phyloP scores from a whole-genome alignment of 1,284 basidiomycete species.

The Tausonia pullulans region DNA sequence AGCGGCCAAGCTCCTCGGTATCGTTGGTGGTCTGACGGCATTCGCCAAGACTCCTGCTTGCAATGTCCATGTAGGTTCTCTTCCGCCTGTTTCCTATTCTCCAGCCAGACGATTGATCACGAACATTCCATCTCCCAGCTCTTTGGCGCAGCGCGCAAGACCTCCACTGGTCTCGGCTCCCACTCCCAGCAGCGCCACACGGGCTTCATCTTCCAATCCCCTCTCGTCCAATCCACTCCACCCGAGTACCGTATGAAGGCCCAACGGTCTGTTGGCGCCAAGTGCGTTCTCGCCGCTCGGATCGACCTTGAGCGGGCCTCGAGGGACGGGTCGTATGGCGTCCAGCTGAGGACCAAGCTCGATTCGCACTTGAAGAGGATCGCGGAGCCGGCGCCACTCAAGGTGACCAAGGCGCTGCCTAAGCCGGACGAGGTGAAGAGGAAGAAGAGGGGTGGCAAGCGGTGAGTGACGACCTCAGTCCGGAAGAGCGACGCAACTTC shows the following conservation, averaged over 20 bases:
- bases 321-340: slow-evolving; percentile 69
- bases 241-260: slow-evolving; percentile 87
- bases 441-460: slow-evolving; percentile 87
- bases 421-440: slow-evolving; percentile 91
- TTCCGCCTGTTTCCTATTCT: background rate
- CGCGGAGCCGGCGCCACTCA: slow-evolving; percentile 85
- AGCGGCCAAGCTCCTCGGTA: slow-evolving; percentile 94
- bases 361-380: slow-evolving; percentile 85
- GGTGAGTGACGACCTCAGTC: slow-evolving; percentile 41
- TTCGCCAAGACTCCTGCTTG: slow-evolving; percentile 90
- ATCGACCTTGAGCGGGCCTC: slow-evolving; percentile 77
- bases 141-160: slow-evolving; percentile 85
- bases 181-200: slow-evolving; percentile 78
- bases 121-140: slow-evolving; percentile 43
- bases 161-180: slow-evolving; percentile 67
- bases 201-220: slow-evolving; percentile 91
- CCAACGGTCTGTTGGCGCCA: slow-evolving; percentile 85
- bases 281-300: slow-evolving; percentile 76
- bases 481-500: background rate
- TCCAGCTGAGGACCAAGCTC: slow-evolving; percentile 67
- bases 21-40: slow-evolving; percentile 83
- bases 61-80: slow-evolving; percentile 70
- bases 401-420: slow-evolving; percentile 89
- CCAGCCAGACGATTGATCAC: background rate
- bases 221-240: slow-evolving; percentile 71